Evolutionary conservation across 2,329 filamentous ascomycete genomes (phyloP), one percentile per base, ranked within the genome.

Genomic region (Fusarium succisae): DNA sequence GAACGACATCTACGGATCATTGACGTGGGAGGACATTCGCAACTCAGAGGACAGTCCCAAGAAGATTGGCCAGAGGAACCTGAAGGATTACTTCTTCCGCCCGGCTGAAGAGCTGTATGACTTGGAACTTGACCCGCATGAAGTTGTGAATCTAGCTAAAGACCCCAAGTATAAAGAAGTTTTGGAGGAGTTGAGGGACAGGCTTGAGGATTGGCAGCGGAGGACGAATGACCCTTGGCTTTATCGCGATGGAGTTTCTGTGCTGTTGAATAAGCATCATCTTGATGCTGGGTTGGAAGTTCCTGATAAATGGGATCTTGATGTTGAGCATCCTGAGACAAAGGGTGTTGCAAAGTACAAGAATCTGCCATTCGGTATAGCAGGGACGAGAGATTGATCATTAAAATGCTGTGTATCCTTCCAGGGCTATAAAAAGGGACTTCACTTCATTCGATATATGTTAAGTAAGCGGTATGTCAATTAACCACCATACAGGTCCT

Each of bases 101-200:
- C 83, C 37, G 76, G 77, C 84, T 0, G 86, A 87, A 66, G 83
- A 87, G 74, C 77, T 87, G 2, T 87, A 84, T 66, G 85, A 87
- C 67, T 72, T 87, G 14, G 80, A 84, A 14, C 70, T 70, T 0
- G 86, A 88, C 72, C 84, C 86, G 0, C 72, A 81, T 14, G 86
- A 88, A 74, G 79, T 88, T 6, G 66, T 79, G 6, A 87, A 87
- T 69, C 77, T 88, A 14, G 74, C 70, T 3, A 20, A 45, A 13
- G 39, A 45, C 2, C 9, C 39, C 0, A 9, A 7, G 14, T 22
- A 45, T 8, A 20, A 26, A 26, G 28, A 57, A 4, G 9, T 45
- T 45, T 0, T 57, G 28, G 30, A 26, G 11, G 28, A 17, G 2
- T 5, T 57, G 9, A 35, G 54, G 4, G 14, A 3, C 8, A 45